A percentile compares a stretch with the other conserved stretches of the same genome.
Evolutionary conservation across 768 basidiomycete genomes (phyloP).

Genomic region (Trametes cubensis): DNA sequence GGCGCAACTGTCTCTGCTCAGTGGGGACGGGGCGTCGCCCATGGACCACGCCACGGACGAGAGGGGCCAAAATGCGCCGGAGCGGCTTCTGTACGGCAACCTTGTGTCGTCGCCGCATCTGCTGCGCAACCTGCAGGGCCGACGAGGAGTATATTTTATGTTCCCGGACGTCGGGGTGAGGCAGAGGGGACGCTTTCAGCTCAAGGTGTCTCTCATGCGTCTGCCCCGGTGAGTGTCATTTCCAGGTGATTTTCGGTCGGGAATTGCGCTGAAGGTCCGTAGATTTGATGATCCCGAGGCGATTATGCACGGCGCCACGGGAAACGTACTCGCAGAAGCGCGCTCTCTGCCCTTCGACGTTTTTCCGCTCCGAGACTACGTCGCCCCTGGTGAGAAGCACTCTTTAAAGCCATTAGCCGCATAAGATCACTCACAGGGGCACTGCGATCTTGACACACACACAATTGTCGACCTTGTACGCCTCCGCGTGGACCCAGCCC

Average conservation of each 20-base stretch:
- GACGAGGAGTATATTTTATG: conserved; percentile 81
- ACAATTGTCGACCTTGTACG: conserved; percentile 1
- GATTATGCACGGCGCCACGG: conserved; percentile 55
- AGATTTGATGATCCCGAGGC: conserved; percentile 55
- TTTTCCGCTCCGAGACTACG: conserved; percentile 69
- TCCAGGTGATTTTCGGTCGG: not conserved
- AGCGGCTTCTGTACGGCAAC: conserved; percentile 79
- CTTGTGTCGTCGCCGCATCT: conserved; percentile 82
- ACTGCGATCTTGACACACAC: conserved; percentile 8
- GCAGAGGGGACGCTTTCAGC: conserved; percentile 72
- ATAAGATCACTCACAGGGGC: conserved; percentile 19
- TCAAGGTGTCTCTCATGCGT: conserved; percentile 72
- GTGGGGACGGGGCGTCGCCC: conserved; percentile 63
- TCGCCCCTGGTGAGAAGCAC: conserved; percentile 70
- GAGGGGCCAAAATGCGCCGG: conserved; percentile 47
- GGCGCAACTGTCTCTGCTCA: conserved; percentile 77
- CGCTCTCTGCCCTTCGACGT: conserved; percentile 81
- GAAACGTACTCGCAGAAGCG: conserved; percentile 69
- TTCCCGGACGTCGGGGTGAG: conserved; percentile 92
- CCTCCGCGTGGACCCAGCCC: conserved; percentile 36
- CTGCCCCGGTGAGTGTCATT: conserved; percentile 69
- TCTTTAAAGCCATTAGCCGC: not conserved
- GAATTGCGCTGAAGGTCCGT: conserved; percentile 4
- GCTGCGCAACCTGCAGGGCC: conserved; percentile 78
- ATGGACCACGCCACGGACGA: conserved; percentile 68